Percentiles rank a stretch among this genome's conserved stretches.
phyloP scores from a whole-genome alignment of 2,329 filamentous ascomycete genomes.

The Chalaropsis ovoidea region DNA sequence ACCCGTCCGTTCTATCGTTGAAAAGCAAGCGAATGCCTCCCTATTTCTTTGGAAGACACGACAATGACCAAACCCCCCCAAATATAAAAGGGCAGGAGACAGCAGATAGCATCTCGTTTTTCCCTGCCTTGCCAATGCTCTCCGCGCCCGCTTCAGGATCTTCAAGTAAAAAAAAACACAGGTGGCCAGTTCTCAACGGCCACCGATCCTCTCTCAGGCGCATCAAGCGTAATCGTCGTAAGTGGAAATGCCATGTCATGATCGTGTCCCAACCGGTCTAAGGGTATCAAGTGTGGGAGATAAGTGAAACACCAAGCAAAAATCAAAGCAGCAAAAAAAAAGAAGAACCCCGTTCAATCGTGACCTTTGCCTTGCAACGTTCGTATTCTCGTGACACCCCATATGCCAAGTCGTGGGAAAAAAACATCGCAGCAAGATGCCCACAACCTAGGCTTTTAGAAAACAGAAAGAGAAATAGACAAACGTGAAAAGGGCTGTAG shows the following conservation, averaged over 20 bases:
- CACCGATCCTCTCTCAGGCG: slow-evolving; percentile 26
- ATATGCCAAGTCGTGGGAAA: slow-evolving; percentile 5
- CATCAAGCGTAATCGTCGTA: slow-evolving; percentile 26
- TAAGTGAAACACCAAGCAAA: slow-evolving; percentile 26
- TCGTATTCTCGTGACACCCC: slow-evolving; percentile 30
- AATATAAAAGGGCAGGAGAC: slow-evolving; percentile 23
- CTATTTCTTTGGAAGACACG: slow-evolving; percentile 31
- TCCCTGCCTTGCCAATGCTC: slow-evolving; percentile 24
- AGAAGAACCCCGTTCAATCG: slow-evolving; percentile 28
- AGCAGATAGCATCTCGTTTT: slow-evolving; percentile 17
- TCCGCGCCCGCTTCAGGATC: slow-evolving; percentile 26
- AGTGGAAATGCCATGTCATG: slow-evolving; percentile 26
- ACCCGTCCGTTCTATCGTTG: slow-evolving; percentile 34
- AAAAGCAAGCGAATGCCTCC: slow-evolving; percentile 34
- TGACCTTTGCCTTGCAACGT: slow-evolving; percentile 26
- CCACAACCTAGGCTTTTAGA: slow-evolving; percentile 16
- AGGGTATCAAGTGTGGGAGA: slow-evolving; percentile 29
- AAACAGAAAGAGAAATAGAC: slow-evolving; percentile 20
- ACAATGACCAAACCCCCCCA: slow-evolving; percentile 25
- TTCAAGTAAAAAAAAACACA: slow-evolving; percentile 22
- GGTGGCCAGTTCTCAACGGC: slow-evolving; percentile 15
- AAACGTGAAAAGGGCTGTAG: slow-evolving; percentile 17
- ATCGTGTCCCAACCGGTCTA: slow-evolving; percentile 29
- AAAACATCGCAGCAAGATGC: background rate
- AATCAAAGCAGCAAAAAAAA: slow-evolving; percentile 28